Base-by-base conservation (phyloP, 306 rosid genomes). In the Luffa aegyptiaca region DNA sequence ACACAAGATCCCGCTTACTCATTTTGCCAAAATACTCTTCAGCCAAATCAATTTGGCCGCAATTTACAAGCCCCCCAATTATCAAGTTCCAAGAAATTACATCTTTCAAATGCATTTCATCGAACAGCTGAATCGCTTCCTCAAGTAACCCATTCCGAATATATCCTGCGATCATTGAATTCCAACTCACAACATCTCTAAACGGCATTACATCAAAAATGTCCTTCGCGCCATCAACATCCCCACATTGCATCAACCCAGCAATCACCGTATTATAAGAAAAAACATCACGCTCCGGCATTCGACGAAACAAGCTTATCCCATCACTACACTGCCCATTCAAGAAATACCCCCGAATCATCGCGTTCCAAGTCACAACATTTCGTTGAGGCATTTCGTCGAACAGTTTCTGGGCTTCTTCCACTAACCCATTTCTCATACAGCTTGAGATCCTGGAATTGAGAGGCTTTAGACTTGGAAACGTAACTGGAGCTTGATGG, bases 41-140 rank as follows among this genome's bases (percentile, higher is more conserved):
- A 3, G 90, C 90, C 84, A 79, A 80, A 74, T 66, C 86, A 51
- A 80, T 35, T 17, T 80, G 80, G 61, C 88, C 88, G 46, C 76
- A 65, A 46, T 80, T 81, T 55, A 86, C 88, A 59, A 86, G 87
- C 61, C 90, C 87, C 26, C 92, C 87, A 44, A 86, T 55, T 5
- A 86, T 82, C 87, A 86, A 83, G 82, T 89, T 89, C 92, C 87
- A 89, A 13, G 92, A 89, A 77, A 89, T 77, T 65, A 83, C 92
- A 80, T 86, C 86, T 81, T 81, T 85, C 82, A 69, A 12, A 5
- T 76, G 84, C 87, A 85, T 86, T 56, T 33, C 84, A 78, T 88
- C 82, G 53, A 88, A 88, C 66, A 80, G 68, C 31, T 5, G 17
- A n/a, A 89, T 51, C 1, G 85, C 88, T 53, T 80, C 83, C 35